Evolutionary conservation across 352 stramenopile species (phyloP).

Genomic region (Phytophthora europaea): DNA sequence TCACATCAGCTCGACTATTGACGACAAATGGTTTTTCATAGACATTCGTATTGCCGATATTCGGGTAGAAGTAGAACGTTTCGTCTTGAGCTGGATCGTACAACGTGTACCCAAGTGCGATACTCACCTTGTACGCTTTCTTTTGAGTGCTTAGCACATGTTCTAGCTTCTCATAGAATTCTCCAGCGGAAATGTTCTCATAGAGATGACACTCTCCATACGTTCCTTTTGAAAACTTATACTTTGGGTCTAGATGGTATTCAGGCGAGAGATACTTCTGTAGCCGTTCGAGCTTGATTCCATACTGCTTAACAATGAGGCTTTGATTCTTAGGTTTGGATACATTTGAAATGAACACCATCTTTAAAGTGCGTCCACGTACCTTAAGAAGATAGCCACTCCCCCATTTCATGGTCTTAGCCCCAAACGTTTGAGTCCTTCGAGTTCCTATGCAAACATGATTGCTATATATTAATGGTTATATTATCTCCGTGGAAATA

Average conservation of each 20-base stretch:
- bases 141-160: no score
- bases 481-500: background rate
- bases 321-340: constrained; percentile 1
- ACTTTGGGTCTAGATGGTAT: no score
- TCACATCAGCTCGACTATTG: constrained; percentile 11
- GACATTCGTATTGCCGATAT: constrained; percentile 8
- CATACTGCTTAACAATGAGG: constrained; percentile 7
- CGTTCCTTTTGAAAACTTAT: no score
- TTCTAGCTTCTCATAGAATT: no score
- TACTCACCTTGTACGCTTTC: no score
- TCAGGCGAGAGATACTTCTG: no score
- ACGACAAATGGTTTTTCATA: constrained; percentile 21
- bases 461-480: background rate
- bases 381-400: constrained; percentile 15
- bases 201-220: no score
- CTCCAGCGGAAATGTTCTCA: no score
- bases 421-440: constrained; percentile 13
- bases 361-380: background rate
- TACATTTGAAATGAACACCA: constrained; percentile 9
- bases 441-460: constrained; percentile 12
- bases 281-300: background rate
- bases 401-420: constrained; percentile 15
- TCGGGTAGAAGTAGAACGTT: constrained; percentile 4
- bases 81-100: constrained; percentile 3
- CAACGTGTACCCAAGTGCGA: no score